Percentiles rank a stretch among this genome's conserved stretches.
Evolutionary conservation across 352 stramenopile genomes (phyloP).

Genomic region (Globisporangium middletonii): DNA sequence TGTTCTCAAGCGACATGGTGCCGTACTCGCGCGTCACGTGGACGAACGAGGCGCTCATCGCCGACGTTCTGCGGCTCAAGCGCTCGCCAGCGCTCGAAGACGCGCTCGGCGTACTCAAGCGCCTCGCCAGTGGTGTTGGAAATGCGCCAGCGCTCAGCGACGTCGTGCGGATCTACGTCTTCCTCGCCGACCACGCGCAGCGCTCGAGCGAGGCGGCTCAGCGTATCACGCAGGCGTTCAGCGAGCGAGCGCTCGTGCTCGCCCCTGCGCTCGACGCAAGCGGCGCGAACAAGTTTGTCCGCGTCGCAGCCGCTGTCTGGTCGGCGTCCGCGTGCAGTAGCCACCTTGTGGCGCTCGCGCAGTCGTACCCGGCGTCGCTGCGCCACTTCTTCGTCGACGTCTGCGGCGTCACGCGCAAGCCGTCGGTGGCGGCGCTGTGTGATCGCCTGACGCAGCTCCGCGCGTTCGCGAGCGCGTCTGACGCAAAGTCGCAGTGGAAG

Average conservation of each 20-base stretch:
- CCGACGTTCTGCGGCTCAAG: slow-evolving; percentile 40
- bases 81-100: slow-evolving; percentile 27
- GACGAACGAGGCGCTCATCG: slow-evolving; percentile 29
- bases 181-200: slow-evolving; percentile 29
- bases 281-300: slow-evolving; percentile 16
- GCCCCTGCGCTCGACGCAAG: neutral
- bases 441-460: slow-evolving; percentile 19
- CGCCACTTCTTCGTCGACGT: slow-evolving; percentile 59
- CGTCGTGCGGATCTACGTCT: slow-evolving; percentile 30
- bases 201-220: neutral
- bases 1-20: slow-evolving; percentile 44
- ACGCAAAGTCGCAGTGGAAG: slow-evolving; percentile 24
- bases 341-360: slow-evolving; percentile 31
- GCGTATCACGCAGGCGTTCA: slow-evolving; percentile 24
- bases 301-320: slow-evolving; percentile 35
- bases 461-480: neutral
- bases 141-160: neutral
- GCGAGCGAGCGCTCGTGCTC: slow-evolving; percentile 22
- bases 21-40: slow-evolving; percentile 32
- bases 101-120: slow-evolving; percentile 33
- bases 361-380: slow-evolving; percentile 44
- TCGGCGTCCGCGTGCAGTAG: slow-evolving; percentile 25
- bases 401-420: slow-evolving; percentile 57
- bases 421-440: slow-evolving; percentile 41
- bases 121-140: slow-evolving; percentile 6